phyloP scores from a whole-genome alignment of 2,329 filamentous ascomycete genomes.

The Penicillium sp. region DNA sequence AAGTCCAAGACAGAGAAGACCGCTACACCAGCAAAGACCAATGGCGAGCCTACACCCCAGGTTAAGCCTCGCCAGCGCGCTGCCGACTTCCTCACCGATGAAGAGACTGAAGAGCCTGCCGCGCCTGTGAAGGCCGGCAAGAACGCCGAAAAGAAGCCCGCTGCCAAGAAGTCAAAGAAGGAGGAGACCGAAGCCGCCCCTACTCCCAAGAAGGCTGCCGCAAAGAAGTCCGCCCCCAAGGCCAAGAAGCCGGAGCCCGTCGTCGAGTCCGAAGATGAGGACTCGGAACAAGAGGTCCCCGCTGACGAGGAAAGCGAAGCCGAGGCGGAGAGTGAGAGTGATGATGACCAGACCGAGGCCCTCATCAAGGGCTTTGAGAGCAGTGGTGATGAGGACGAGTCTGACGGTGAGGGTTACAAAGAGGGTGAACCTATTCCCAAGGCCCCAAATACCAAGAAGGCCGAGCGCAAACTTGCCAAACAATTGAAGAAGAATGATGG shows the following conservation, averaged over 20 bases:
- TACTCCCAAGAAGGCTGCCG: constrained; percentile 14
- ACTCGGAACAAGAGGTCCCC: constrained; percentile 21
- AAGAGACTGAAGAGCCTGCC: constrained; percentile 33
- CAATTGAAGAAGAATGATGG: constrained; percentile 48
- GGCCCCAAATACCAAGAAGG: constrained; percentile 45
- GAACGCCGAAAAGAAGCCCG: constrained; percentile 40
- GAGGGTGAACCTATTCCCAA: constrained; percentile 42
- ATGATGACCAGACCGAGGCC: constrained; percentile 53
- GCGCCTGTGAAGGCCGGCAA: constrained; percentile 42
- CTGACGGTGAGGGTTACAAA: constrained; percentile 47
- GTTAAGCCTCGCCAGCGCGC: constrained; percentile 47
- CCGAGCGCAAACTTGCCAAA: constrained; percentile 51
- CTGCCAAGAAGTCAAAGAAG: constrained; percentile 45
- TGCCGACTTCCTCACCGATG: constrained; percentile 47
- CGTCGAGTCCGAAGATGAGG: constrained; percentile 34
- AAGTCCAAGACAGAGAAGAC: constrained; percentile 26
- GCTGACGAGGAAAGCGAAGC: constrained; percentile 24
- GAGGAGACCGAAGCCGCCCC: constrained; percentile 32
- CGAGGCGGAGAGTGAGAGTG: constrained; percentile 34
- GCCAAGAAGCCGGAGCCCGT: constrained; percentile 35
- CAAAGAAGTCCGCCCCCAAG: constrained; percentile 37
- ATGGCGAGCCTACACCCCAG: constrained; percentile 36
- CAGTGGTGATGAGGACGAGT: constrained; percentile 51
- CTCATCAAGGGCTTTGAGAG: constrained; percentile 56
- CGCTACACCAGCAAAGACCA: constrained; percentile 30